These are phyloP conservation scores for Suhomyces canberraensis DNA, from an alignment of 805 yeast species.

Conservation along the genomic window DNA sequence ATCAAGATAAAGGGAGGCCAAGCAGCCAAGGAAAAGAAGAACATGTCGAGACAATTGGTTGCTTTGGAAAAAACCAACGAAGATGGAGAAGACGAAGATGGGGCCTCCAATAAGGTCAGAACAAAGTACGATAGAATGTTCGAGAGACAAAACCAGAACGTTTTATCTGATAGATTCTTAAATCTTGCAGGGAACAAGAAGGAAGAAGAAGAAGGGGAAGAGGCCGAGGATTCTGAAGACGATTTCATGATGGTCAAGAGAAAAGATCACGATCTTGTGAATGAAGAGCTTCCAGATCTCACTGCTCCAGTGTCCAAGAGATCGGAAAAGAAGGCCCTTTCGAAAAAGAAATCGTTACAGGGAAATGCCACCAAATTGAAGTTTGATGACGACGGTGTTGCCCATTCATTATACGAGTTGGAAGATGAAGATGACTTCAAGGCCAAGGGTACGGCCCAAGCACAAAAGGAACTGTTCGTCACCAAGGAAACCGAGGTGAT, in stretches of 20 bases:
- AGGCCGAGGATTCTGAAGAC: constrained; percentile 40
- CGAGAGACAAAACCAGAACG: constrained; percentile 89
- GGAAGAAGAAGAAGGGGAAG: constrained; percentile 22
- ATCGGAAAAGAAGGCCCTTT: constrained; percentile 77
- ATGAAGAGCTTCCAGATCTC: constrained; percentile 62
- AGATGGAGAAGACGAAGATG: constrained; percentile 60
- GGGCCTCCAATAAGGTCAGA: constrained; percentile 49
- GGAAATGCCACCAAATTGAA: constrained; percentile 74
- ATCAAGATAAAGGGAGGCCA: constrained; percentile 63
- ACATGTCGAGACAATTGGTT: constrained; percentile 69
- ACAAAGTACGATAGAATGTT: constrained; percentile 96
- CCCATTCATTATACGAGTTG: constrained; percentile 89
- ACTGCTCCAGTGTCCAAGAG: constrained; percentile 74
- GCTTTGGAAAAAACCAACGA: constrained; percentile 48
- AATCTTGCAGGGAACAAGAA: constrained; percentile 52
- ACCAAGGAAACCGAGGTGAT: constrained; percentile 63
- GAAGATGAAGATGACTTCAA: constrained; percentile 86
- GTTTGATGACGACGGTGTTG: constrained; percentile 92
- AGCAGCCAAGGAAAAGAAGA: constrained; percentile 72
- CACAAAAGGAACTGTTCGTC: constrained; percentile 67
- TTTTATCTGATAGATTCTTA: constrained; percentile 82
- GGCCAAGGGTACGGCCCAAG: constrained; percentile 64
- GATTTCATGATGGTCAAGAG: constrained; percentile 81
- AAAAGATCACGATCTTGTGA: constrained; percentile 65
- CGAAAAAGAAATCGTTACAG: constrained; percentile 67